Percentiles rank a stretch among this genome's conserved stretches.
Conservation (phyloP, 192 early-diverging fungal genomes). For the Dissophora globulifera region DNA sequence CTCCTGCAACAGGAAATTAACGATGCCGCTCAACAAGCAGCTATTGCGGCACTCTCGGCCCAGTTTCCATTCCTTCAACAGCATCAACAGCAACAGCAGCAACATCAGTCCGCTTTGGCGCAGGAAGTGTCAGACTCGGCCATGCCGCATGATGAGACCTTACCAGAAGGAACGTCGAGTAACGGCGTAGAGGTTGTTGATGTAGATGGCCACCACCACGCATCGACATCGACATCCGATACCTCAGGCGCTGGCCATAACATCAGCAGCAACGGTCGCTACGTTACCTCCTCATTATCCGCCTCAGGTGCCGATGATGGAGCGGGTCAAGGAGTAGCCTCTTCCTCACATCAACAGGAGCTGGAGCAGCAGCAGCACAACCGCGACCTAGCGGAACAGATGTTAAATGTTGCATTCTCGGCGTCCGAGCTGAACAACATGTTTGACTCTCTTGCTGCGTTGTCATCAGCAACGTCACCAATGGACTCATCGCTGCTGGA, state of each 20-base stretch:
- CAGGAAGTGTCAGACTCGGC: neutral
- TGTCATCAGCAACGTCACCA: slow-evolving; percentile 5
- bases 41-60: slow-evolving; percentile 36
- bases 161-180: too few species aligned
- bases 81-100: slow-evolving; percentile 19
- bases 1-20: slow-evolving; percentile 41
- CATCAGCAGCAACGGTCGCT: slow-evolving; percentile 11
- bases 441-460: neutral
- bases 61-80: slow-evolving; percentile 37
- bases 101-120: slow-evolving; percentile 5
- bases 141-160: too few species aligned
- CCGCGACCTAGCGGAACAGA: slow-evolving; percentile 42
- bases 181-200: neutral
- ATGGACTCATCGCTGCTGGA: neutral
- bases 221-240: neutral
- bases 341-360: slow-evolving; percentile 39
- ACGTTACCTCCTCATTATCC: too few species aligned
- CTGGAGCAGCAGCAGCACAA: slow-evolving; percentile 36
- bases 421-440: slow-evolving; percentile 26
- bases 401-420: slow-evolving; percentile 40
- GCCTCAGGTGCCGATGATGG: too few species aligned
- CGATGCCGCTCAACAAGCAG: slow-evolving; percentile 45
- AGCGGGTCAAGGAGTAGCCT: too few species aligned
- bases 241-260: too few species aligned
- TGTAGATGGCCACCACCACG: neutral